Evolutionary conservation across 345 rosid genomes (phyloP).

Genomic region (Alliaria petiolata): DNA sequence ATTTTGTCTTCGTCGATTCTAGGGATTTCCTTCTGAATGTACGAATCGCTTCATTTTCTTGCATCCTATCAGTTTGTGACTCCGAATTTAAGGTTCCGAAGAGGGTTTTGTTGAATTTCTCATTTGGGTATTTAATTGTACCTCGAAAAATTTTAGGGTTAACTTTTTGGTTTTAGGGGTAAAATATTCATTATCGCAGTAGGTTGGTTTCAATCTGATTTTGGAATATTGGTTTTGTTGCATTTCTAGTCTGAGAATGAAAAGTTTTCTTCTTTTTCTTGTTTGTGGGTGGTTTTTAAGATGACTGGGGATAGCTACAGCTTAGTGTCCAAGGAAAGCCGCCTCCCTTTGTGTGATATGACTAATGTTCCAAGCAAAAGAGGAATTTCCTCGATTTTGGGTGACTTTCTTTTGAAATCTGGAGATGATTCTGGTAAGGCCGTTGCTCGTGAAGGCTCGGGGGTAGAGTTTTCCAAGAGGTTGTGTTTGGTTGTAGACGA

Average conservation of each 20-base stretch:
- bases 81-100: background rate
- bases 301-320: conserved; percentile 55
- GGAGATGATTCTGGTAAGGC: conserved; percentile 34
- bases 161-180: background rate
- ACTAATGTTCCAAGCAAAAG: conserved; percentile 61
- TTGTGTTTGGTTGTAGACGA: conserved; percentile 51
- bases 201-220: background rate
- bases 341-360: conserved; percentile 51
- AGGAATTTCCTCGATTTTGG: conserved; percentile 40
- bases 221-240: background rate
- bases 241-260: background rate
- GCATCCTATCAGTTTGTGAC: background rate
- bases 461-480: conserved; percentile 39
- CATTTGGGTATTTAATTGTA: background rate
- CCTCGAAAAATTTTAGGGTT: background rate
- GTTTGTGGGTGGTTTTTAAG: background rate
- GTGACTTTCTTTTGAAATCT: conserved; percentile 38
- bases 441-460: conserved; percentile 17
- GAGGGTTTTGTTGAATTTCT: conserved; percentile 10
- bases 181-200: background rate
- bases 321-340: conserved; percentile 27
- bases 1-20: background rate
- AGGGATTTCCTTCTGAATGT: background rate
- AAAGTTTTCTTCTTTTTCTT: background rate
- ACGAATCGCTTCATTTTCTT: conserved; percentile 1